Evolutionary conservation across 495 filamentous ascomycete species (phyloP).

Genomic region (Xylaria cubensis): DNA sequence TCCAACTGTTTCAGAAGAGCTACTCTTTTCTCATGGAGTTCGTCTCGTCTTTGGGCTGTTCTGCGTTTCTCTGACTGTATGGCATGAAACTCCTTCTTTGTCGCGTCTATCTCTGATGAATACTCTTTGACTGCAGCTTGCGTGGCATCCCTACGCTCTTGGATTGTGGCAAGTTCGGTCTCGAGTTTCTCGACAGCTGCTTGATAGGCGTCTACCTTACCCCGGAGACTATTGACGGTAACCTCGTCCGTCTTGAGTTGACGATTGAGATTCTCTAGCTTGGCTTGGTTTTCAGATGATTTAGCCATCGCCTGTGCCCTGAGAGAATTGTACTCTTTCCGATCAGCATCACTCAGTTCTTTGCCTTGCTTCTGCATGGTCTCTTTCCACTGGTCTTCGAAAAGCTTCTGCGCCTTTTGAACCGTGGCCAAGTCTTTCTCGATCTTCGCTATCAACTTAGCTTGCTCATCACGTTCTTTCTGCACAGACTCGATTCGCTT

Average conservation of each 20-base stretch:
- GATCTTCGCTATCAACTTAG: constrained; percentile 67
- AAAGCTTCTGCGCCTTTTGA: constrained; percentile 87
- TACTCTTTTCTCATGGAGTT: constrained; percentile 88
- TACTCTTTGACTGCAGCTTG: constrained; percentile 68
- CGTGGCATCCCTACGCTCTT: constrained; percentile 67
- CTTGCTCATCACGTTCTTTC: constrained; percentile 77
- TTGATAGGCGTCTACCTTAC: constrained; percentile 81
- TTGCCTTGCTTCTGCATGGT: constrained; percentile 82
- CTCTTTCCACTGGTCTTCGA: constrained; percentile 86
- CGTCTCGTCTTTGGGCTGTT: constrained; percentile 77
- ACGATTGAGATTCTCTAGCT: constrained; percentile 81
- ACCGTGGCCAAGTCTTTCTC: constrained; percentile 82
- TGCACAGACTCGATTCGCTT: constrained; percentile 71
- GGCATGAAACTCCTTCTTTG: constrained; percentile 89
- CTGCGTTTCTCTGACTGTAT: constrained; percentile 84
- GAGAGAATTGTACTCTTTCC: constrained; percentile 87
- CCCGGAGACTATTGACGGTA: constrained; percentile 81
- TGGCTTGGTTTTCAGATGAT: constrained; percentile 79
- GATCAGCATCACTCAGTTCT: constrained; percentile 82
- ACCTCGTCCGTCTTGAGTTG: constrained; percentile 89
- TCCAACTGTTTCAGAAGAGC: constrained; percentile 78
- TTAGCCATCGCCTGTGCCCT: constrained; percentile 86
- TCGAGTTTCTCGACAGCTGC: constrained; percentile 76
- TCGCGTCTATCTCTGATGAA: constrained; percentile 77
- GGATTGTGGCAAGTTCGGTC: constrained; percentile 70